Evolutionary conservation across 108 stramenopile genomes (phyloP).

Genomic region (Poteriospumella lacustris): DNA sequence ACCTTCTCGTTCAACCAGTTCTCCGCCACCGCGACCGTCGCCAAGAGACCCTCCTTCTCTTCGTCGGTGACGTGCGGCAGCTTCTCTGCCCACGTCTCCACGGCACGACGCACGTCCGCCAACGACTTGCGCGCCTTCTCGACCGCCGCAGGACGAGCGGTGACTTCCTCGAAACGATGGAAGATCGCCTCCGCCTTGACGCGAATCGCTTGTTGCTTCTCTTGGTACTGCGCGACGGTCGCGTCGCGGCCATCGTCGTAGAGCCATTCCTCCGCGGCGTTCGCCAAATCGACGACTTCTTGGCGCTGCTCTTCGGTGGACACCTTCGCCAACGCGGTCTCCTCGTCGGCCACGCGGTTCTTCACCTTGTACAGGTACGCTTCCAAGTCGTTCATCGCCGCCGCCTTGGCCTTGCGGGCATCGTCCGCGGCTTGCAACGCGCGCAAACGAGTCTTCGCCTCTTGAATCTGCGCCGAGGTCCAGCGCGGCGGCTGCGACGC

Average conservation of each 20-base stretch:
- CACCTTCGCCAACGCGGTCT: conserved; percentile 68
- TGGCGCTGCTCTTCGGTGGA: conserved; percentile 88
- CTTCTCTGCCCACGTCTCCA: conserved; percentile 65
- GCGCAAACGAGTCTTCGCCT: conserved; percentile 72
- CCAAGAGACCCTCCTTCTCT: conserved; percentile 71
- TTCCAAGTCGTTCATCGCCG: conserved; percentile 86
- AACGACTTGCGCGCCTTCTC: conserved; percentile 59
- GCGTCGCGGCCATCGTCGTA: conserved; percentile 86
- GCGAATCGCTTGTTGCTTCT: conserved; percentile 71
- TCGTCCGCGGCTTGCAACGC: conserved; percentile 68
- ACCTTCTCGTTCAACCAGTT: conserved; percentile 70
- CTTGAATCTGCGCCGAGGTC: conserved; percentile 52
- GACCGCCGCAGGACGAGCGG: conserved; percentile 71
- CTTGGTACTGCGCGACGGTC: conserved; percentile 69
- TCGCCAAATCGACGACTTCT: conserved; percentile 62
- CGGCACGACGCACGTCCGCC: conserved; percentile 49
- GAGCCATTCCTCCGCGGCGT: conserved; percentile 89
- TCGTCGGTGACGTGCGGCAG: conserved; percentile 83
- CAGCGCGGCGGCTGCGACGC: conserved; percentile 63
- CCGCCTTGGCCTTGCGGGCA: conserved; percentile 68
- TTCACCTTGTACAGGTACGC: conserved; percentile 73
- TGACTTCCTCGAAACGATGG: conserved; percentile 69
- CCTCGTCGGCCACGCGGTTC: conserved; percentile 71
- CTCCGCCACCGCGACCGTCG: conserved; percentile 62
- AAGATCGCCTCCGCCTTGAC: conserved; percentile 71